Percentiles rank a stretch among this genome's conserved stretches.
Conservation (phyloP, 768 basidiomycete genomes). For the Tylopilus felleus region DNA sequence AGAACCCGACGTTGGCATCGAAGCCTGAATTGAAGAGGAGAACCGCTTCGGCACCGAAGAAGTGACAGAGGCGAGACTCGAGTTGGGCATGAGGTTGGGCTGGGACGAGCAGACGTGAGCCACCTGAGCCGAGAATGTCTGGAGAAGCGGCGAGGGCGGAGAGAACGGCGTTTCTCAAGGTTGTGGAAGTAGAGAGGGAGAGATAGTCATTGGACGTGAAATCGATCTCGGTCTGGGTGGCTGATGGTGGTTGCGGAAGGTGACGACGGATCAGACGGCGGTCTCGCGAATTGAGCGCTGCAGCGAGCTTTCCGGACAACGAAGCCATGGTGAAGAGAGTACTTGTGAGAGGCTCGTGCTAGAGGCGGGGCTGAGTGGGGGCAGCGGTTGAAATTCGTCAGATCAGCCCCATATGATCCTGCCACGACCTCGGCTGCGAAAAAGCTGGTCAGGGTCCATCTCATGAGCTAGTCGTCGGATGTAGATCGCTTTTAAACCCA, state of each 20-base stretch:
- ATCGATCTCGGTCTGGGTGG: constrained; percentile 42
- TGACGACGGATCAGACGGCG: constrained; percentile 64
- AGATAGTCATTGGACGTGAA: constrained; percentile 95
- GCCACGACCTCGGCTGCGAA: too few species aligned
- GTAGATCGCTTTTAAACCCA: neutral
- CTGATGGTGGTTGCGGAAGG: constrained; percentile 54
- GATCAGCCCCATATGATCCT: neutral
- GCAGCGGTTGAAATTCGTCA: neutral
- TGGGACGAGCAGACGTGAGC: constrained; percentile 78
- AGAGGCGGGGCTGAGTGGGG: neutral
- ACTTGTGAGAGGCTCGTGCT: neutral
- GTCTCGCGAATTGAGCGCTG: constrained; percentile 62
- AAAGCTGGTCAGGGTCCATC: neutral
- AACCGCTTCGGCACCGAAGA: constrained; percentile 63
- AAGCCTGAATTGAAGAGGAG: constrained; percentile 91
- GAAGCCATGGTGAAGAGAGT: constrained; percentile 24
- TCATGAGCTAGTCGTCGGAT: neutral
- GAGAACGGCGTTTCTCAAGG: constrained; percentile 59
- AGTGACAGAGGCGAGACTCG: constrained; percentile 62
- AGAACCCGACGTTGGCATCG: constrained; percentile 89
- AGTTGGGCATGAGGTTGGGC: constrained; percentile 56
- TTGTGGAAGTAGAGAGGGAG: constrained; percentile 61
- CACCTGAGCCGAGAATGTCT: constrained; percentile 80
- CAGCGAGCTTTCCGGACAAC: constrained; percentile 39
- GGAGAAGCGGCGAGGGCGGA: constrained; percentile 44